Evolutionary conservation across 441 rosid species (phyloP).

Genomic region (Gossypium schwendimanii): DNA sequence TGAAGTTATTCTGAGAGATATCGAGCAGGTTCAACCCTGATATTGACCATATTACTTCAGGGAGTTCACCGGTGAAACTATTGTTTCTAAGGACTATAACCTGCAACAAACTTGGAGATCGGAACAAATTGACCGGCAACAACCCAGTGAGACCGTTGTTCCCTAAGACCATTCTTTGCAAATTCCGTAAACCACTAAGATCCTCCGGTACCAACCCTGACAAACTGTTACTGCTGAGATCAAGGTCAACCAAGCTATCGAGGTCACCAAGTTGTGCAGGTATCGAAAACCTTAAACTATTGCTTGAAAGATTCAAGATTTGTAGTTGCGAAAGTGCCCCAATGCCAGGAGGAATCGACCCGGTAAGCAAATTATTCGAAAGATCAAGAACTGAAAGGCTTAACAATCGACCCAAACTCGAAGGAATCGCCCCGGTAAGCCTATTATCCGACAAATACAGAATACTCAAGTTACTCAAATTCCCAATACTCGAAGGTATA

Average conservation of each 20-base stretch:
- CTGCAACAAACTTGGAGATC: conserved; percentile 39
- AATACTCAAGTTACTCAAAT: conserved; percentile 42
- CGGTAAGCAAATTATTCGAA: conserved; percentile 56
- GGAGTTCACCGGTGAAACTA: conserved; percentile 47
- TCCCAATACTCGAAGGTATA: conserved; percentile 64
- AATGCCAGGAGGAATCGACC: conserved; percentile 50
- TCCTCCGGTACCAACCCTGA: conserved; percentile 70
- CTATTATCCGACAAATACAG: conserved; percentile 58
- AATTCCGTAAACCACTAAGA: conserved; percentile 40
- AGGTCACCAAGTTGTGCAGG: conserved; percentile 66
- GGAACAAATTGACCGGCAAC: conserved; percentile 47
- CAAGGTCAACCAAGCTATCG: conserved; percentile 53
- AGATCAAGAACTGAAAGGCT: conserved; percentile 58
- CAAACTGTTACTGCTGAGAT: conserved; percentile 70
- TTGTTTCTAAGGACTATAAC: conserved; percentile 48
- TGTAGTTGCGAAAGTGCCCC: conserved; percentile 10
- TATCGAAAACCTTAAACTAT: conserved; percentile 52
- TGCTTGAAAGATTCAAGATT: conserved; percentile 67
- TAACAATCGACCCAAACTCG: conserved; percentile 47
- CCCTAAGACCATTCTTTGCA: conserved; percentile 53
- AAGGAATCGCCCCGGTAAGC: conserved; percentile 52
- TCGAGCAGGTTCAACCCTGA: conserved; percentile 56
- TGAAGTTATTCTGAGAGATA: conserved; percentile 62
- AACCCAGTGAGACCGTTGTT: conserved; percentile 50
- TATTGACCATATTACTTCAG: conserved; percentile 45